phyloP scores from a whole-genome alignment of 768 basidiomycete species.

The Boletus tylopilopsis region DNA sequence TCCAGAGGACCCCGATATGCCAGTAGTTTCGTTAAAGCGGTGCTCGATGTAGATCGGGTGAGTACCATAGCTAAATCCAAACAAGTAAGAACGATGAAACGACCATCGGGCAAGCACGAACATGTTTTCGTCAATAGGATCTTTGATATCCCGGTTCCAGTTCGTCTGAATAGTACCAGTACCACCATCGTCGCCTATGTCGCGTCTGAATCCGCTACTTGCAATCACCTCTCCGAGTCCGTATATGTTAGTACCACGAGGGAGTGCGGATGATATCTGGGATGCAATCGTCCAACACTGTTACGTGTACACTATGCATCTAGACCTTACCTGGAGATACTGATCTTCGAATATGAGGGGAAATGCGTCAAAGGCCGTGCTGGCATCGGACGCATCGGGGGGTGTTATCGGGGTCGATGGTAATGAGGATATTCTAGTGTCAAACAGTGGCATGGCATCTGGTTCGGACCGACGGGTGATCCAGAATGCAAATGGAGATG shows the following conservation, averaged over 20 bases:
- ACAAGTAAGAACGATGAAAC: not conserved
- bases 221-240: conserved; percentile 72
- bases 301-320: not conserved
- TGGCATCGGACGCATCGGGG: conserved; percentile 43
- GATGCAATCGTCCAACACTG: not conserved
- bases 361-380: conserved; percentile 56
- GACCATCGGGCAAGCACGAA: conserved; percentile 20
- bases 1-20: conserved; percentile 60
- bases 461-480: conserved; percentile 63
- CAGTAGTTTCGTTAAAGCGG: conserved; percentile 47
- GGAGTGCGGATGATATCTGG: conserved; percentile 62
- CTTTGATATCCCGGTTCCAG: conserved; percentile 59
- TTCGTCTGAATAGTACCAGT: conserved; percentile 57
- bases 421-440: conserved; percentile 60
- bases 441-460: conserved; percentile 54
- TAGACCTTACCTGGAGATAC: conserved; percentile 56
- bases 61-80: conserved; percentile 51
- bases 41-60: conserved; percentile 72
- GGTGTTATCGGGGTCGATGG: conserved; percentile 55
- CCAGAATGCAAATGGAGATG: conserved; percentile 73
- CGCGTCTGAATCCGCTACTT: conserved; percentile 62
- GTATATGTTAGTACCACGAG: conserved; percentile 65
- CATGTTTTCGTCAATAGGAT: conserved; percentile 66
- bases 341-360: conserved; percentile 74
- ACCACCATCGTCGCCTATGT: conserved; percentile 46